Conservation (phyloP, 805 yeast genomes). For the Lipomyces yamadae region DNA sequence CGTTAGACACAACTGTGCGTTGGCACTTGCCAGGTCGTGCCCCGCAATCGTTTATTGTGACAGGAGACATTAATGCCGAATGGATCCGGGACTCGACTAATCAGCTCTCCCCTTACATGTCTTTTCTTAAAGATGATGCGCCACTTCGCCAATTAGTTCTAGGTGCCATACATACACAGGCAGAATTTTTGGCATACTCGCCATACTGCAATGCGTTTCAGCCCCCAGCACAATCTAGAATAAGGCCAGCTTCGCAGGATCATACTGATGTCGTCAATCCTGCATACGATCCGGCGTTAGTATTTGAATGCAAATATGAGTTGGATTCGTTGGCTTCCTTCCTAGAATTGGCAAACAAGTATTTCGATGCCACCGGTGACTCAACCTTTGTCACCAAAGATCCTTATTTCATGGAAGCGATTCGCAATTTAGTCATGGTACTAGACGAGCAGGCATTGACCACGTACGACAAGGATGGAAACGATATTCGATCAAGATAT, state of each 20-base stretch:
- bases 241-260: constrained; percentile 34
- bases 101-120: constrained; percentile 77
- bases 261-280: constrained; percentile 69
- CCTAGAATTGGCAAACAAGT: constrained; percentile 73
- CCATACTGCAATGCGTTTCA: constrained; percentile 94
- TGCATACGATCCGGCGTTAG: constrained; percentile 67
- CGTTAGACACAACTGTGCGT: constrained; percentile 82
- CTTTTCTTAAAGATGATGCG: constrained; percentile 59
- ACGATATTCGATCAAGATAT: constrained; percentile 55
- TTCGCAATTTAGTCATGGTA: constrained; percentile 53
- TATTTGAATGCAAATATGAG: constrained; percentile 90
- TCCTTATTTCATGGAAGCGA: constrained; percentile 27
- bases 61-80: constrained; percentile 93
- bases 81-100: constrained; percentile 90
- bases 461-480: constrained; percentile 47
- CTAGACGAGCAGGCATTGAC: constrained; percentile 65
- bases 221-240: constrained; percentile 65
- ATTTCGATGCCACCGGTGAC: constrained; percentile 60
- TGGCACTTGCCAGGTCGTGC: constrained; percentile 57
- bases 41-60: constrained; percentile 76
- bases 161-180: constrained; percentile 85
- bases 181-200: constrained; percentile 60
- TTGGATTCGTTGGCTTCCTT: constrained; percentile 85
- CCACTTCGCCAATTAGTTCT: constrained; percentile 57
- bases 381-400: constrained; percentile 52